A percentile compares a stretch with the other conserved stretches of the same genome.
Conservation (phyloP, 768 basidiomycete species). For the Nevesoporus exiguus region DNA sequence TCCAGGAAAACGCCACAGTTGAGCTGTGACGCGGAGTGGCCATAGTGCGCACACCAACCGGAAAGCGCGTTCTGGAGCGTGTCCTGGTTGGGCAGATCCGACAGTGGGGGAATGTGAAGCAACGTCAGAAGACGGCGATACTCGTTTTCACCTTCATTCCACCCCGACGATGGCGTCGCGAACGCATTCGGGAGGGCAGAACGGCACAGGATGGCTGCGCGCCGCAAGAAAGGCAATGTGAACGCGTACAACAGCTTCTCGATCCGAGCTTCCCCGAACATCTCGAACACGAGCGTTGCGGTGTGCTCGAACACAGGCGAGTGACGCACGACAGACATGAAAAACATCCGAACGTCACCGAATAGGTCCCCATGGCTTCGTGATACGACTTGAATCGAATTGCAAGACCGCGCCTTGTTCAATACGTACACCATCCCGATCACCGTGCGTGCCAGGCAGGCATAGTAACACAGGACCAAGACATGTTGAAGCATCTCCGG, state of each 20-base stretch:
- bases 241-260: conserved; percentile 85
- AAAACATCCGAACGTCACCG: conserved; percentile 83
- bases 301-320: conserved; percentile 86
- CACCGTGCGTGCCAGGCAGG: conserved; percentile 80
- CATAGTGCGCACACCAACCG: conserved; percentile 89
- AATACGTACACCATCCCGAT: conserved; percentile 82
- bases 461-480: conserved; percentile 86
- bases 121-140: conserved; percentile 72
- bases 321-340: conserved; percentile 87
- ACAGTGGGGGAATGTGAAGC: conserved; percentile 76
- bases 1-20: conserved; percentile 81
- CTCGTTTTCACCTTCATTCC: conserved; percentile 49
- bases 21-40: conserved; percentile 72
- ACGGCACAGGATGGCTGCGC: conserved; percentile 80
- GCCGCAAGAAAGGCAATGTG: conserved; percentile 88
- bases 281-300: conserved; percentile 72
- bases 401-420: conserved; percentile 64
- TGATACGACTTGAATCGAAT: conserved; percentile 39
- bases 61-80: conserved; percentile 86
- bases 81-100: conserved; percentile 77
- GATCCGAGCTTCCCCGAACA: conserved; percentile 79
- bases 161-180: conserved; percentile 39
- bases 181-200: conserved; percentile 67
- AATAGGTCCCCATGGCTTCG: conserved; percentile 71
- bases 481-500: conserved; percentile 89